Base-by-base conservation (phyloP, 2,329 filamentous ascomycete species). In the Diaporthe citriasiana region DNA sequence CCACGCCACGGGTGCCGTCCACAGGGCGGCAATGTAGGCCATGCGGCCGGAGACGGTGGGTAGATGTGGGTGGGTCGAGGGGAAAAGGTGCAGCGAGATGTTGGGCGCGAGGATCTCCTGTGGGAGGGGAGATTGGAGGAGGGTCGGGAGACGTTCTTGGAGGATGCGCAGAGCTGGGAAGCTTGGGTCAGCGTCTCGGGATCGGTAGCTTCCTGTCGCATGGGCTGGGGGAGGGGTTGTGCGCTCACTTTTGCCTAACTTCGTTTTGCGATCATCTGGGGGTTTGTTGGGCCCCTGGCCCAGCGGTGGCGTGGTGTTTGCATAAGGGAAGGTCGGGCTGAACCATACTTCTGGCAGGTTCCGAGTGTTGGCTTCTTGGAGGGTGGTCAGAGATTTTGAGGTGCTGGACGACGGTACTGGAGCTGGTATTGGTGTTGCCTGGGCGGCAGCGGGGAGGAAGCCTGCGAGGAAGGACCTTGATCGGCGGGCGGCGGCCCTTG, bases 1-100 rank as follows among this genome's bases (percentile, higher is more conserved):
- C 97, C 97, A 99, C 40, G 95, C 96, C 69, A 99, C 93, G 0
- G 97, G 97, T 0, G 95, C 95, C 0, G 97, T 98, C 95, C 95
- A 98, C 50, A 99, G 87, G 3, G 97, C 97, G 25, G 97, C 96
- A 47, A 93, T 93, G 82, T 99, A 99, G 63, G 95, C 93, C 47
- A 98, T 93, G 60, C 94, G 91, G 70, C 97, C 97, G 38, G 94
- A 94, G 53, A 98, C 97, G n/a, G 92, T 93, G 45, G 97, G 97
- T 3, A 99, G 93, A 82, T 96, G 93, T 3, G 94, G 94, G 79
- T 97, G 94, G 0, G 94, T 97, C 38, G 91, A 90, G 50, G 92
- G 92, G 82, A 93, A 93, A 77, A 93, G 89, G 81, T 92, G 89
- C 55, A 93, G 89, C 12, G 90, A 89, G 82, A 94, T 93, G 80